Base-by-base conservation (phyloP, 345 rosid genomes). In the Hypericum perforatum region DNA sequence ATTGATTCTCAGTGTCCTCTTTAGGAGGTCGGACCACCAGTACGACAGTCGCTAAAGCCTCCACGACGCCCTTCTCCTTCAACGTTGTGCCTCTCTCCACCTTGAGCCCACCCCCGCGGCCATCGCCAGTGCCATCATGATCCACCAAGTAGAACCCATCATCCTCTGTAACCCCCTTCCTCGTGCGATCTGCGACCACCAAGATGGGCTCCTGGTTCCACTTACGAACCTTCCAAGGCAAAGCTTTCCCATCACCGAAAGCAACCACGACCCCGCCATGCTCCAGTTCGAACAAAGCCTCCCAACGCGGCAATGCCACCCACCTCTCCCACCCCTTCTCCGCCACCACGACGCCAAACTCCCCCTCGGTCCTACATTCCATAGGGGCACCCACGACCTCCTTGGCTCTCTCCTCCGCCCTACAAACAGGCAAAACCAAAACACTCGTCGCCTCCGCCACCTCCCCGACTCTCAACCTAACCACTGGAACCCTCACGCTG, bases 291-390 rank as follows among this genome's bases (percentile, higher is more conserved):
- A 41, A 61, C 9, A 85, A 29, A 0, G 82, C 81, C 11, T 58
- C 71, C 96, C 98, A 92, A 8, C 76, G 53, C 0, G 98, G 98
- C 58, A 92, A 59, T 11, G 82, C 95, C 60, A 80, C 90, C 98
- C 98, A 92, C 62, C 89, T 83, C 12, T 52, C 59, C 98, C 96
- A 92, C 9, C 72, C 88, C 61, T 78, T 85, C 61, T 87, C 96
- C 0, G 94, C 78, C 57, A 60, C 85, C 68, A 92, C 94, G 6
- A 85, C 71, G 7, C 88, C 78, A 39, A 92, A 92, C 12, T 79
- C 88, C 11, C 95, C 98, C 50, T 68, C 61, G 0, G 72, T 64
- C 41, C 45, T 71, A 29, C 73, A 64, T 53, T 70, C 75, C 71
- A 69, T 72, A 0, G 96, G 96, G 7, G 90, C 96, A 61, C 83